A percentile compares a stretch with the other conserved stretches of the same genome.
These are phyloP conservation scores for Royoungia palumana DNA, from an alignment of 768 basidiomycete species.

Conservation along the genomic window DNA sequence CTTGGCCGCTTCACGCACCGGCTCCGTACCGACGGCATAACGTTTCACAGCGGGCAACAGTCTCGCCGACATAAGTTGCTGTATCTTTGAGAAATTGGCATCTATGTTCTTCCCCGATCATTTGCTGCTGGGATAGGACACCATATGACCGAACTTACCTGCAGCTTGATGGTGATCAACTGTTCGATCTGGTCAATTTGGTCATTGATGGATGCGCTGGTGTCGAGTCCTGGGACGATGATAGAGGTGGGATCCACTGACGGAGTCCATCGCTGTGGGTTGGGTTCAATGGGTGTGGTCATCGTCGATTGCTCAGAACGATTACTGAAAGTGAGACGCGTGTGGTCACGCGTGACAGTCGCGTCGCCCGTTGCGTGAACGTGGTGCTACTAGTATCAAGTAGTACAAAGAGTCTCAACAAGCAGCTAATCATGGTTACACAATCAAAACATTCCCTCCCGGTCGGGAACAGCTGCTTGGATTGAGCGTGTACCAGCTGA, in stretches of 20 bases:
- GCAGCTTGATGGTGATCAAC: constrained; percentile 86
- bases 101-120: constrained; percentile 69
- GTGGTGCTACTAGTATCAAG: no score
- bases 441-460: constrained; percentile 61
- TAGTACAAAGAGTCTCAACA: no score
- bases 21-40: constrained; percentile 83
- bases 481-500: constrained; percentile 41
- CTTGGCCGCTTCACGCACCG: constrained; percentile 87
- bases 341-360: constrained; percentile 25
- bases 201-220: constrained; percentile 61
- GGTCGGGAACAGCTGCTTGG: constrained; percentile 49
- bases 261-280: constrained; percentile 66
- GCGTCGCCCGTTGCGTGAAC: not conserved
- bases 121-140: constrained; percentile 6
- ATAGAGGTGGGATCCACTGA: constrained; percentile 61
- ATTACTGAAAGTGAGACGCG: constrained; percentile 6
- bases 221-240: constrained; percentile 68
- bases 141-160: constrained; percentile 44
- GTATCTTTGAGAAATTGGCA: constrained; percentile 88
- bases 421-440: no score
- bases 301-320: constrained; percentile 13
- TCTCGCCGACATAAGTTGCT: constrained; percentile 75
- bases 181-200: constrained; percentile 97
- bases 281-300: constrained; percentile 50
- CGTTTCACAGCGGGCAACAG: constrained; percentile 87